Evolutionary conservation across 371 early-diverging fungal species (phyloP).

Genomic region (Conidiobolus incongruus): DNA sequence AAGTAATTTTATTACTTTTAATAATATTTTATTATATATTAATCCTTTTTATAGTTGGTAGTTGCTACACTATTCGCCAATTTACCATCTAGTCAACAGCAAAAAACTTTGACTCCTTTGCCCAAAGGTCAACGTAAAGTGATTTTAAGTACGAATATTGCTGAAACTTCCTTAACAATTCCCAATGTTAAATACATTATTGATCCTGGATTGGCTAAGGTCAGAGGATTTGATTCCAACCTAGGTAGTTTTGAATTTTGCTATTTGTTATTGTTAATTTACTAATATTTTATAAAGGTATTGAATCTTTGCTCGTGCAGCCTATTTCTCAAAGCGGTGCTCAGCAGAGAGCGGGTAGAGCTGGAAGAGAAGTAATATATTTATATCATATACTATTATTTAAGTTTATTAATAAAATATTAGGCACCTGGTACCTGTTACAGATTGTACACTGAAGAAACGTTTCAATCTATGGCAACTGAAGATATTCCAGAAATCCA

Average conservation of each 20-base stretch:
- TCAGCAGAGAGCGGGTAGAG: slow-evolving; percentile 57
- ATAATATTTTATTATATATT: no score
- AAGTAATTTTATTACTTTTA: no score
- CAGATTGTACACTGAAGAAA: slow-evolving; percentile 44
- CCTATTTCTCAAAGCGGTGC: slow-evolving; percentile 54
- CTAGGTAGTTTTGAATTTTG: background rate
- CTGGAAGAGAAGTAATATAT: slow-evolving; percentile 57
- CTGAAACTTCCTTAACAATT: slow-evolving; percentile 73
- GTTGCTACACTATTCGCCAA: slow-evolving; percentile 57
- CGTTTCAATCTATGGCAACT: slow-evolving; percentile 21
- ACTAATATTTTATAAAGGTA: slow-evolving; percentile 31
- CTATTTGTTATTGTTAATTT: slow-evolving; percentile 32
- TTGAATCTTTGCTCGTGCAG: slow-evolving; percentile 30
- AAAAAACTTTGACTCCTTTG: slow-evolving; percentile 19
- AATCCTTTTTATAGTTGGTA: slow-evolving; percentile 15
- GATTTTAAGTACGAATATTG: slow-evolving; percentile 55
- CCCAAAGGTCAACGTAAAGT: slow-evolving; percentile 45
- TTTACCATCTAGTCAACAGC: slow-evolving; percentile 36
- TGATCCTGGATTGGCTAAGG: slow-evolving; percentile 68
- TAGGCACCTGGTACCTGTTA: slow-evolving; percentile 40
- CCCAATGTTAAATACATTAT: slow-evolving; percentile 67
- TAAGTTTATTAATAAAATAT: no score
- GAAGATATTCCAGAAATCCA: slow-evolving; percentile 51
- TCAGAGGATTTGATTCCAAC: slow-evolving; percentile 6
- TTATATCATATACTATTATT: no score